Percentiles rank a stretch among this genome's conserved stretches.
These are phyloP conservation scores for Fusarium pseudoanthophilum DNA, from an alignment of 2,329 filamentous ascomycete species.

Conservation along the genomic window DNA sequence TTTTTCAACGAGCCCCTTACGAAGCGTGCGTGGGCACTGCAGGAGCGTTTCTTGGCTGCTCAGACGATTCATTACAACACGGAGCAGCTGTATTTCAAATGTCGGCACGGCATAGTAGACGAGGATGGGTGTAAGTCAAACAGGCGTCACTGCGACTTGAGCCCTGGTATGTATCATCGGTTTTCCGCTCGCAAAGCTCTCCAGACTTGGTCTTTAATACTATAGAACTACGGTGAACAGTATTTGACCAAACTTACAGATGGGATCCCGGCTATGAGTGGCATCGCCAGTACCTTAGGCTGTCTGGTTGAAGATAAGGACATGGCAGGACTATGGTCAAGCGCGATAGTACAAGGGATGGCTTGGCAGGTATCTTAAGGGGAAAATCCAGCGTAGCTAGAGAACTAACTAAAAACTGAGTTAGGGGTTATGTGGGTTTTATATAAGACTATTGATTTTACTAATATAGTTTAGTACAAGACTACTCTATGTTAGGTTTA, in stretches of 20 bases:
- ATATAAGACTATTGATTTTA: too few relatives aligned
- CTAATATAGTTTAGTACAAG: too few relatives aligned
- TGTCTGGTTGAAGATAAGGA: background rate
- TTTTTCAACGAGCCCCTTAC: accelerated
- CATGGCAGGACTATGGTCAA: background rate
- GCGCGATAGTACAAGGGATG: accelerated
- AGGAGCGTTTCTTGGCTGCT: background rate
- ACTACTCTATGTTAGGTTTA: too few relatives aligned
- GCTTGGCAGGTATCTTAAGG: background rate
- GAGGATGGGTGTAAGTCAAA: accelerated
- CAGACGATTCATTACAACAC: background rate
- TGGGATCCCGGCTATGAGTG: accelerated
- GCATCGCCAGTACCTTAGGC: accelerated
- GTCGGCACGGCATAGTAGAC: accelerated
- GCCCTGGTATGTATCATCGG: accelerated
- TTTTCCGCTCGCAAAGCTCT: accelerated
- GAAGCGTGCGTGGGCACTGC: background rate
- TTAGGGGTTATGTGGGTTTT: too few relatives aligned
- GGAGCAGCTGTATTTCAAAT: accelerated
- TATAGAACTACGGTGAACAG: accelerated
- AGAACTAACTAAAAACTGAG: too few relatives aligned
- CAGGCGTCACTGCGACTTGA: accelerated
- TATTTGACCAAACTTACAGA: accelerated
- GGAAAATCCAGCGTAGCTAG: too few relatives aligned
- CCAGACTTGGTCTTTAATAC: accelerated